Evolutionary conservation across 306 rosid genomes (phyloP).

Genomic region (Malus sylvestris): DNA sequence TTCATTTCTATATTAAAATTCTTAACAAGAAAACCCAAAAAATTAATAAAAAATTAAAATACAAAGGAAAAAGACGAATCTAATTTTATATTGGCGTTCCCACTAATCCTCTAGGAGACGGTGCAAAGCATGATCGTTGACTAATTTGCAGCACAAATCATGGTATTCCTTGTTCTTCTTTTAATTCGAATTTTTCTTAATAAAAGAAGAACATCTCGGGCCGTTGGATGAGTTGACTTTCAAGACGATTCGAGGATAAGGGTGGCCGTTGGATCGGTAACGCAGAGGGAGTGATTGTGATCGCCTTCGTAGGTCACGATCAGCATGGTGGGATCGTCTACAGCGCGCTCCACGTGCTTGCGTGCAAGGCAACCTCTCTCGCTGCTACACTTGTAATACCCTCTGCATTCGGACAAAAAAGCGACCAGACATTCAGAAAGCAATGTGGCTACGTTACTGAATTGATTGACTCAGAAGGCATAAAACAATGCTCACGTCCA

Average conservation of each 20-base stretch:
- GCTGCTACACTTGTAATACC: constrained; percentile 81
- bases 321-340: constrained; percentile 72
- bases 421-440: background rate
- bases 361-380: constrained; percentile 77
- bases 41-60: background rate
- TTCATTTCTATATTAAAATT: background rate
- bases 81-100: constrained; percentile 21
- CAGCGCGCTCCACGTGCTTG: constrained; percentile 83
- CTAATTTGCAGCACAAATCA: background rate
- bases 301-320: constrained; percentile 78
- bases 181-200: background rate
- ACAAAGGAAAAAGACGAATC: background rate
- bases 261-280: background rate
- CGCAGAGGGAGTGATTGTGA: constrained; percentile 49
- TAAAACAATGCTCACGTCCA: background rate
- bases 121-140: constrained; percentile 25
- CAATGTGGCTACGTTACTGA: background rate
- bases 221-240: constrained; percentile 27
- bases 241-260: constrained; percentile 48
- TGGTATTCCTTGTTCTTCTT: background rate
- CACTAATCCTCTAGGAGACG: constrained; percentile 28
- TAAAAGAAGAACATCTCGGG: background rate
- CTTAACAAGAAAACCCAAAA: background rate
- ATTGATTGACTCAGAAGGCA: background rate
- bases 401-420: constrained; percentile 29